Percentiles rank a stretch among this genome's conserved stretches.
These are phyloP conservation scores for Ganoderma sp. DNA, from an alignment of 1,284 basidiomycete genomes.

Conservation along the genomic window DNA sequence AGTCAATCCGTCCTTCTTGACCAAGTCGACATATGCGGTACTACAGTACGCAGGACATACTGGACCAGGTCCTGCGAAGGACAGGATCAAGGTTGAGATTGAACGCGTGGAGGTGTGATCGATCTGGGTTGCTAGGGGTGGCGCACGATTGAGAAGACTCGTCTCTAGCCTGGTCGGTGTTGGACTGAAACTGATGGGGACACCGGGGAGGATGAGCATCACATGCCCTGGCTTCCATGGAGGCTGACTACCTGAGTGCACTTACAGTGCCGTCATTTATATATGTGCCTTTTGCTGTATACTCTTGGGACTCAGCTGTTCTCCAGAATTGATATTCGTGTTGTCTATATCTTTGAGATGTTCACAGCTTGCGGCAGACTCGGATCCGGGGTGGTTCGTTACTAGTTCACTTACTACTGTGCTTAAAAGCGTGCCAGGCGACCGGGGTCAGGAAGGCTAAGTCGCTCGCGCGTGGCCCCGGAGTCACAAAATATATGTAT, in stretches of 20 bases:
- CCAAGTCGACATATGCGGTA: constrained; percentile 60
- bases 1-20: constrained; percentile 76
- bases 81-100: constrained; percentile 46
- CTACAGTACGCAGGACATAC: constrained; percentile 45
- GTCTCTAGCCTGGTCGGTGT: background rate
- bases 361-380: background rate
- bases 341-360: background rate
- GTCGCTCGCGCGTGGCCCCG: background rate
- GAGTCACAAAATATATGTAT: no score
- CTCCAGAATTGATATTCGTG: background rate
- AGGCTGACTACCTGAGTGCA: background rate
- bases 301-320: background rate
- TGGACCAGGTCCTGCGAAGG: constrained; percentile 39
- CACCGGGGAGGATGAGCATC: background rate
- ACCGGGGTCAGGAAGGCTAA: background rate
- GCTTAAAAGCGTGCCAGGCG: background rate
- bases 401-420: background rate
- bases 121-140: background rate
- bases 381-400: background rate
- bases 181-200: background rate
- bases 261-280: background rate
- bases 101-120: constrained; percentile 18
- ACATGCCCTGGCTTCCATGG: background rate
- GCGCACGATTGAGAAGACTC: background rate
- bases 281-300: background rate